Evolutionary conservation across 306 rosid genomes (phyloP), one percentile per base, ranked within the genome.

Genomic region (Lablab purpureus): DNA sequence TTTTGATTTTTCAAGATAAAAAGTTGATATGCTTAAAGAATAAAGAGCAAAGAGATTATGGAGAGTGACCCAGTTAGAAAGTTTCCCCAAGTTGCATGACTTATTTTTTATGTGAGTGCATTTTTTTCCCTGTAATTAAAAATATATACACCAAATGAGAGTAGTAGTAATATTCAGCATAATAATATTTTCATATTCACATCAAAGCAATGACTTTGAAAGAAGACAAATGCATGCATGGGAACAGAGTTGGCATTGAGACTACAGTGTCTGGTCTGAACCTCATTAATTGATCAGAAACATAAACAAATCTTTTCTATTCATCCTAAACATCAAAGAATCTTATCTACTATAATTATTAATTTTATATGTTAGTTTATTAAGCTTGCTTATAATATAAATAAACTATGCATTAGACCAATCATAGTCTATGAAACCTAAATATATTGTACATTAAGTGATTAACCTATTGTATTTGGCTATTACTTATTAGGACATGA

Each of bases 41-140:
- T 78, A 78, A 75, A 78, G 71, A 59, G 63, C 56, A 59, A 81
- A 81, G 27, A 27, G 77, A 69, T 34, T 49, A 64, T 27, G 73
- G 84, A 82, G 72, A 79, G 65, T 82, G 86, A 85, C 89, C 19
- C 59, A 3, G 72, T 37, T 17, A 75, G 74, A 85, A 85, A 85
- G 86, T 68, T 79, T 77, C 58, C 68, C 25, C 69, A 21, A 46
- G 67, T 76, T 76, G 71, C 80, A 55, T 72, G 43, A 75, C 18
- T 9, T 63, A 18, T 32, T 65, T n/a, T 15, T 40, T 0, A 37
- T 22, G 55, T 70, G 51, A 28, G 23, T 21, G 19, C 60, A 32
- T 74, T 28, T 71, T 73, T 43, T 64, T 66, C 14, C 6, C 9
- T 12, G 41, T 12, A 23, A 25, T 15, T 28, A 10, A 8, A 66